phyloP scores from a whole-genome alignment of 176 grass and related monocot genomes.

The Carex cristatella region DNA sequence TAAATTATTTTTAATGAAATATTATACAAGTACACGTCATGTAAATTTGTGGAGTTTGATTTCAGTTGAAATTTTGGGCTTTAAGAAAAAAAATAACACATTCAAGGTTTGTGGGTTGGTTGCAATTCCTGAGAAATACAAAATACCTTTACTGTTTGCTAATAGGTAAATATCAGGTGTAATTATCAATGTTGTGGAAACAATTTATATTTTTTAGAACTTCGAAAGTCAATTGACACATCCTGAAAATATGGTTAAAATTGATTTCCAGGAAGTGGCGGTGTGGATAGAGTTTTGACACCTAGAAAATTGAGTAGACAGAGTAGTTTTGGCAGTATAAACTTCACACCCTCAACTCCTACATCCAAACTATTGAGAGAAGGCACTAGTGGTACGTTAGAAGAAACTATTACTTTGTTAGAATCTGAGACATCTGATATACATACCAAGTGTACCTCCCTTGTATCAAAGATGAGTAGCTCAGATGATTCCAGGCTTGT shows the following conservation, averaged over 20 bases:
- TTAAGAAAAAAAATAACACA: not conserved
- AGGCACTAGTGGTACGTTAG: slow-evolving; percentile 37
- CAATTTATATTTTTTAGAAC: not conserved
- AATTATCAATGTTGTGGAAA: not conserved
- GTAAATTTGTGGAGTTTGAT: not conserved
- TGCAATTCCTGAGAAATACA: not conserved
- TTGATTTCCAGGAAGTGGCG: slow-evolving; percentile 60
- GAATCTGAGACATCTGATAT: slow-evolving; percentile 64
- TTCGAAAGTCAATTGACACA: not conserved
- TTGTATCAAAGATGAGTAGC: slow-evolving; percentile 38
- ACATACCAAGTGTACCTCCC: slow-evolving; percentile 51
- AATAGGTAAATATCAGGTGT: not conserved
- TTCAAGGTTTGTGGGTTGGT: not conserved
- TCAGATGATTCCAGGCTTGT: slow-evolving; percentile 28
- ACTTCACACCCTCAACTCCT: slow-evolving; percentile 52
- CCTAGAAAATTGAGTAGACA: slow-evolving; percentile 69
- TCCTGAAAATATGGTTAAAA: not conserved
- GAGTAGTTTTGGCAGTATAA: slow-evolving; percentile 71
- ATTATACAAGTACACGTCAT: not conserved
- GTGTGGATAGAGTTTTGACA: slow-evolving; percentile 60
- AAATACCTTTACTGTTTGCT: not conserved
- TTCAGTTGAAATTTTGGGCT: not conserved
- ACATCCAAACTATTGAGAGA: slow-evolving; percentile 28
- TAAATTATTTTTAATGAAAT: not conserved
- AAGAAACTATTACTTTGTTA: slow-evolving; percentile 57